Percentiles rank a stretch among this genome's conserved stretches.
Evolutionary conservation across 495 filamentous ascomycete species (phyloP).

Genomic region (Penicillium arizonense): DNA sequence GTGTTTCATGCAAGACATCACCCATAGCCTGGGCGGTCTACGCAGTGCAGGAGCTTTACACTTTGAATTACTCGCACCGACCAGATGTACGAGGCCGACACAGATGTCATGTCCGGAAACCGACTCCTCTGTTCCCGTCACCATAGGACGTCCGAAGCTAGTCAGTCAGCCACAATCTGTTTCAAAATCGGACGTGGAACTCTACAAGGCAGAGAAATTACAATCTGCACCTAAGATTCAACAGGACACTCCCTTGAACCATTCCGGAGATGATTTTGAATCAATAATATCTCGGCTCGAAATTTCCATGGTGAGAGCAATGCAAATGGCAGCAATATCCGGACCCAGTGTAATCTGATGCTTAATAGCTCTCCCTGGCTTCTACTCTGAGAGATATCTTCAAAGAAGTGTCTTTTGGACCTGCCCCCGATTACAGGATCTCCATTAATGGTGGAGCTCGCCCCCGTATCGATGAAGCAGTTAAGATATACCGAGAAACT

Average conservation of each 20-base stretch:
- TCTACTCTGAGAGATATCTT: constrained; percentile 87
- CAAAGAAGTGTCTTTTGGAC: constrained; percentile 78
- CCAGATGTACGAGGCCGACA: constrained; percentile 16
- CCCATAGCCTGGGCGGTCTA: constrained; percentile 88
- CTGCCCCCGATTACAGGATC: constrained; percentile 61
- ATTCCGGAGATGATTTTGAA: too few relatives aligned
- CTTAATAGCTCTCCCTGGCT: constrained; percentile 33
- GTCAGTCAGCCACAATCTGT: too few relatives aligned
- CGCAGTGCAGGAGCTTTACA: constrained; percentile 87
- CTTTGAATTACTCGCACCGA: constrained; percentile 74
- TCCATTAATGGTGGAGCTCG: constrained; percentile 74
- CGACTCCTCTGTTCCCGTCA: too few relatives aligned
- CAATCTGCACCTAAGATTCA: too few relatives aligned
- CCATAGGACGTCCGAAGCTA: too few relatives aligned
- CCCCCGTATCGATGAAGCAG: constrained; percentile 74
- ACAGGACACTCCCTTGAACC: too few relatives aligned
- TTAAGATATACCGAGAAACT: constrained; percentile 65
- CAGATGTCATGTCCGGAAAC: too few relatives aligned
- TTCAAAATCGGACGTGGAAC: too few relatives aligned
- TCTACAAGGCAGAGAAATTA: too few relatives aligned
- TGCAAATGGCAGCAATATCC: too few relatives aligned
- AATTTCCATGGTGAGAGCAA: not conserved
- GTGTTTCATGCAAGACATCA: constrained; percentile 79
- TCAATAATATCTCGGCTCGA: not conserved
- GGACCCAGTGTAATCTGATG: too few relatives aligned